phyloP scores from a whole-genome alignment of 306 rosid genomes.

The Pyrus communis region DNA sequence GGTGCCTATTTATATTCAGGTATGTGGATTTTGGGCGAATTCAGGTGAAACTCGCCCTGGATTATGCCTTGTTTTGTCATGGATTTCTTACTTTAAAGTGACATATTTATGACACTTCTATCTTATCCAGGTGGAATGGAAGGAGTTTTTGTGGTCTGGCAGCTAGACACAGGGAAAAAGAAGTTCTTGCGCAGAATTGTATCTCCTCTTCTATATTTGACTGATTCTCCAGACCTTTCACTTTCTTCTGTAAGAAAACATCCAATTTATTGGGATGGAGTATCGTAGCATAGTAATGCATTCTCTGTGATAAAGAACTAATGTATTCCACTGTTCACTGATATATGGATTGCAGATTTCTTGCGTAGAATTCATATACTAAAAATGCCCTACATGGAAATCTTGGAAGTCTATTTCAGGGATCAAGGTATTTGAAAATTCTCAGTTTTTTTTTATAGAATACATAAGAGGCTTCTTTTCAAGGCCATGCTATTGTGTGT shows the following conservation, averaged over 20 bases:
- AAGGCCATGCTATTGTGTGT: neutral
- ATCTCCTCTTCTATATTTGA: slow-evolving; percentile 73
- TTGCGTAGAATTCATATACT: slow-evolving; percentile 79
- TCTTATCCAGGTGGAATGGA: slow-evolving; percentile 72
- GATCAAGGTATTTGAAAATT: slow-evolving; percentile 59
- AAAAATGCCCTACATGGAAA: slow-evolving; percentile 83
- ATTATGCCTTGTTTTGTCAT: neutral
- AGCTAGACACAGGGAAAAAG: slow-evolving; percentile 77
- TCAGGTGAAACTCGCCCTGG: slow-evolving; percentile 5
- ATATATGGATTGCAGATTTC: slow-evolving; percentile 62
- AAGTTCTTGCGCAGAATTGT: slow-evolving; percentile 79
- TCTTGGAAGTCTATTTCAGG: slow-evolving; percentile 80
- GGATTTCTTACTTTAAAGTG: neutral
- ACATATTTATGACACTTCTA: slow-evolving; percentile 13
- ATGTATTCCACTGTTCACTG: slow-evolving; percentile 35
- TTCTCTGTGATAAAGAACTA: slow-evolving; percentile 7
- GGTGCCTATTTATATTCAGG: slow-evolving; percentile 91
- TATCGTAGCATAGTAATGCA: neutral
- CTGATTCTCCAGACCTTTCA: slow-evolving; percentile 72
- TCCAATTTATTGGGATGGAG: slow-evolving; percentile 1
- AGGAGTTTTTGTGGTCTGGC: slow-evolving; percentile 97
- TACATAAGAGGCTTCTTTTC: too few species aligned
- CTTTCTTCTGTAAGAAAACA: slow-evolving; percentile 64
- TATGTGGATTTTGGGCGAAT: slow-evolving; percentile 6
- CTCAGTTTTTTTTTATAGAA: neutral